phyloP scores from a whole-genome alignment of 1,139 yeast genomes.

The Pichia sp. region DNA sequence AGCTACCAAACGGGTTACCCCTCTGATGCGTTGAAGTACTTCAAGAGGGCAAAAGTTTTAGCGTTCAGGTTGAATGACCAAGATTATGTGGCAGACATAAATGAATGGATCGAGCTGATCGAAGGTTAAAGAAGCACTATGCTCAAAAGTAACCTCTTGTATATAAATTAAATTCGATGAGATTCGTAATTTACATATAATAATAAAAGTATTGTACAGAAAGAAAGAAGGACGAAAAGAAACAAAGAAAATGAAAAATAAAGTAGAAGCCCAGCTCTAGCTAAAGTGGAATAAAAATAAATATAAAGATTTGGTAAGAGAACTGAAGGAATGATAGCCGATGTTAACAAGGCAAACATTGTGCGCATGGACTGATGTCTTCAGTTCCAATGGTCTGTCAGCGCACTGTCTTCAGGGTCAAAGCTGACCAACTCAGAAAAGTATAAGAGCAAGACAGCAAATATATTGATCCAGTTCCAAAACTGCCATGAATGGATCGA shows the following conservation, averaged over 20 bases:
- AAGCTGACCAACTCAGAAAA: conserved; percentile 57
- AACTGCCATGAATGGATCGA: conserved; percentile 80
- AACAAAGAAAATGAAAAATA: not conserved
- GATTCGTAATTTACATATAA: not conserved
- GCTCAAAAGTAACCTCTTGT: not conserved
- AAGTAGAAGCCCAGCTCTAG: not conserved
- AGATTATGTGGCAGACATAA: conserved; percentile 21
- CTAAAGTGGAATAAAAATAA: not conserved
- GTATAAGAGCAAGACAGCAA: conserved; percentile 72
- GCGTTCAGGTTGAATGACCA: conserved; percentile 18
- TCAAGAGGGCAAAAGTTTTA: conserved; percentile 20
- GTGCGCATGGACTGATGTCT: not conserved
- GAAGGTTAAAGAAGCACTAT: conserved; percentile 3
- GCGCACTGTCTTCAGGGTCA: conserved; percentile 32
- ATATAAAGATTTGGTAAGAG: not conserved
- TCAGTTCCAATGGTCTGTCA: conserved; percentile 31
- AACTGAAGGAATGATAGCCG: not conserved
- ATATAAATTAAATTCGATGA: not conserved
- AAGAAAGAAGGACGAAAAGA: not conserved
- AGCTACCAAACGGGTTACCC: conserved; percentile 15
- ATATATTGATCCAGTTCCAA: conserved; percentile 96
- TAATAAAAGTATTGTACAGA: conserved; percentile 2
- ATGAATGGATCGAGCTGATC: conserved; percentile 18
- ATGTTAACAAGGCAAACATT: not conserved
- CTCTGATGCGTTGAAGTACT: conserved; percentile 17